Percentiles rank a stretch among this genome's conserved stretches.
phyloP scores from a whole-genome alignment of 1,284 basidiomycete species.

The Caloboletus firmus region DNA sequence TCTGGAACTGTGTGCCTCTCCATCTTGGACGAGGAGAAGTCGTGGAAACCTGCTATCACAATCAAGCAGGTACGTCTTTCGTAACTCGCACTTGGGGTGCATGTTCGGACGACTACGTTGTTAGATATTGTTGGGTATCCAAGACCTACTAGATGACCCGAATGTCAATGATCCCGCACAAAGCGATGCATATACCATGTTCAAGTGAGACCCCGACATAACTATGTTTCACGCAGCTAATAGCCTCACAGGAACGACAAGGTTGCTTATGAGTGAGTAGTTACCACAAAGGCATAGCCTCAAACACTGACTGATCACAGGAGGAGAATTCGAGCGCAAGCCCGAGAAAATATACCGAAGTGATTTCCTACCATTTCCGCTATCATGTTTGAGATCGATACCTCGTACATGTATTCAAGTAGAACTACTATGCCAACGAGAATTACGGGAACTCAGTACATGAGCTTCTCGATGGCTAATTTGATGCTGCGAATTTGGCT shows the following conservation, averaged over 20 bases:
- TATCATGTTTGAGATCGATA: slow-evolving; percentile 1
- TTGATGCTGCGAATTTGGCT: slow-evolving; percentile 92
- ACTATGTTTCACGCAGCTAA: slow-evolving; percentile 7
- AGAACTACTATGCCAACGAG: slow-evolving; percentile 5
- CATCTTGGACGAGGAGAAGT: slow-evolving; percentile 98
- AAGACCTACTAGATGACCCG: slow-evolving; percentile 91
- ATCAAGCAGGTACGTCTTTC: slow-evolving; percentile 84
- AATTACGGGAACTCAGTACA: slow-evolving; percentile 23
- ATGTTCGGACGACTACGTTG: background rate
- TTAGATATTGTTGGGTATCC: slow-evolving; percentile 93
- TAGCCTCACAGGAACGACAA: slow-evolving; percentile 74
- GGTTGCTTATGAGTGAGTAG: slow-evolving; percentile 79
- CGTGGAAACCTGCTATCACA: slow-evolving; percentile 98
- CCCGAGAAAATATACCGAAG: slow-evolving; percentile 82
- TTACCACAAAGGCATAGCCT: background rate
- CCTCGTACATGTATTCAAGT: slow-evolving; percentile 17
- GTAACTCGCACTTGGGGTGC: background rate
- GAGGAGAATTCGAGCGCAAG: slow-evolving; percentile 77
- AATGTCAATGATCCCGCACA: slow-evolving; percentile 96
- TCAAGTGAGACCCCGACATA: slow-evolving; percentile 67
- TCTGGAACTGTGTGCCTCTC: slow-evolving; percentile 98
- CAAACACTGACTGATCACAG: slow-evolving; percentile 39
- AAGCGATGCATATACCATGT: slow-evolving; percentile 96
- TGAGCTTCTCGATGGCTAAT: slow-evolving; percentile 78
- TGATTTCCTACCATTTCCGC: slow-evolving; percentile 36